These are phyloP conservation scores for Metschnikowia koreensis DNA, from an alignment of 805 yeast species.

Conservation along the genomic window DNA sequence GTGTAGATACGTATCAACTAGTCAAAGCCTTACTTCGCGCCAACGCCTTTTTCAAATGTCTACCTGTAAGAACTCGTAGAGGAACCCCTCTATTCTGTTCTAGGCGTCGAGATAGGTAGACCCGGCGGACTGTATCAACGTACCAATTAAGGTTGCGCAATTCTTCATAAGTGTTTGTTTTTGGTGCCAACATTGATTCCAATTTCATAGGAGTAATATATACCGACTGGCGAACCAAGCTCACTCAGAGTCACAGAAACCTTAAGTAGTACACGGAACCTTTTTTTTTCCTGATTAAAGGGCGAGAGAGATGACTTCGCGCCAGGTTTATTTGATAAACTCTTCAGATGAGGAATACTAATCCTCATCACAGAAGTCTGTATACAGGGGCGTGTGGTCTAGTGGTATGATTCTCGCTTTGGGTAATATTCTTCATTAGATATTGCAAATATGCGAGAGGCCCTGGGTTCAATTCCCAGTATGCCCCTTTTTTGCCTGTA, in stretches of 20 bases:
- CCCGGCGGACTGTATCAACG: background rate
- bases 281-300: too few relatives aligned
- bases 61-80: too few relatives aligned
- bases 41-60: background rate
- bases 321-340: too few relatives aligned
- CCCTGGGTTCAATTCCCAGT: constrained; percentile 64
- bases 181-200: background rate
- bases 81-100: background rate
- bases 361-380: too few relatives aligned
- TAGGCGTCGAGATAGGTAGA: background rate
- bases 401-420: constrained; percentile 26
- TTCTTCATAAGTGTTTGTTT: background rate
- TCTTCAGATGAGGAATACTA: too few relatives aligned
- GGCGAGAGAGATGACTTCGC: too few relatives aligned
- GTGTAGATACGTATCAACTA: too few relatives aligned
- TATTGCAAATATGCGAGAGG: constrained; percentile 50
- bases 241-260: too few relatives aligned
- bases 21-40: too few relatives aligned
- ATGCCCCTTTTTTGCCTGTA: constrained; percentile 40
- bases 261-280: too few relatives aligned
- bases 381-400: constrained; percentile 22
- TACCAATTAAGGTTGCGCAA: background rate
- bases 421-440: constrained; percentile 8
- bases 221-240: too few relatives aligned
- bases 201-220: too few relatives aligned